Evolutionary conservation across 805 yeast species (phyloP).

Genomic region (Blastobotrys chiropterorum): DNA sequence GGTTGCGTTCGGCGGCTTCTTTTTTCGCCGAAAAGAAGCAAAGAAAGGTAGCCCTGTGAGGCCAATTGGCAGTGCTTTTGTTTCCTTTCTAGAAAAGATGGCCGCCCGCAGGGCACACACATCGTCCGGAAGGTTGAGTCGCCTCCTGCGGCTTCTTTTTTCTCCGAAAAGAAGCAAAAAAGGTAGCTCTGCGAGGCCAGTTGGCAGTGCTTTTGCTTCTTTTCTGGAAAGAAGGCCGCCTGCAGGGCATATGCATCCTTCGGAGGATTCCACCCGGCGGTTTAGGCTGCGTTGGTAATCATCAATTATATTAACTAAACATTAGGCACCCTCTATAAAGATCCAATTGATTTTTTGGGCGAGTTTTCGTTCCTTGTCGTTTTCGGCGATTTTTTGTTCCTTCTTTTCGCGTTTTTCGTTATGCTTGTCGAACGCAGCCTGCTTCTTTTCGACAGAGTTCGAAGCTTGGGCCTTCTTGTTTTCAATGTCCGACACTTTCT

Average conservation of each 20-base stretch:
- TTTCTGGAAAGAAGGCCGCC: background rate
- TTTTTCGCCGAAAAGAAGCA: background rate
- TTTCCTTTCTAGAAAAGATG: background rate
- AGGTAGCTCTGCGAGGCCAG: background rate
- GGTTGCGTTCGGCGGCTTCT: too few species aligned
- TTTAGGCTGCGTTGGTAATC: too few species aligned
- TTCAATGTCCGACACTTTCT: background rate
- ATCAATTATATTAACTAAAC: too few species aligned
- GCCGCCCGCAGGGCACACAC: too few species aligned
- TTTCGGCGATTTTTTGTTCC: background rate
- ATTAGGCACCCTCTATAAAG: background rate
- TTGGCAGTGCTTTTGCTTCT: background rate
- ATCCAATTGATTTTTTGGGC: background rate
- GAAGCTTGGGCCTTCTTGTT: background rate
- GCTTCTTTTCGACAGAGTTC: background rate
- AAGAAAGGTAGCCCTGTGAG: background rate
- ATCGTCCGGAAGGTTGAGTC: too few species aligned
- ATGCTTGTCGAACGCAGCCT: background rate
- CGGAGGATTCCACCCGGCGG: background rate
- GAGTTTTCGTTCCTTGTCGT: background rate
- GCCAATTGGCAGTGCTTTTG: background rate
- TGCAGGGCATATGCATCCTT: background rate
- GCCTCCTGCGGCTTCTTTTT: background rate
- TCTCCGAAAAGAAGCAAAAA: background rate
- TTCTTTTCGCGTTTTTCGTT: background rate